Evolutionary conservation across 2,329 filamentous ascomycete genomes (phyloP).

Genomic region (Ascochyta rabiei): DNA sequence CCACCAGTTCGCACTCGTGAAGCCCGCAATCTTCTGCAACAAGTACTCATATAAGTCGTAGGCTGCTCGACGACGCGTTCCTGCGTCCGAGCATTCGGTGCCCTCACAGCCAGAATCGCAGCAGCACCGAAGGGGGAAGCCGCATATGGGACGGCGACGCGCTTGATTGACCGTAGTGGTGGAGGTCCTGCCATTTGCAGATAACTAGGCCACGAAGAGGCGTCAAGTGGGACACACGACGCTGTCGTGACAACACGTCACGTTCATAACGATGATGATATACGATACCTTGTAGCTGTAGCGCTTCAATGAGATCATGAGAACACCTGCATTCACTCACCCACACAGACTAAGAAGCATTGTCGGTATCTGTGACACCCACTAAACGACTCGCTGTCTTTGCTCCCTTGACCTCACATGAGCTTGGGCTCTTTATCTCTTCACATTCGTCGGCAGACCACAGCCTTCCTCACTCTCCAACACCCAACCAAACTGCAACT

Average conservation of each 20-base stretch:
- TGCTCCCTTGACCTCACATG: too few relatives aligned
- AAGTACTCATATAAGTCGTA: conserved; percentile 17
- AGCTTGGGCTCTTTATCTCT: too few relatives aligned
- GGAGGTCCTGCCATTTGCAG: background rate
- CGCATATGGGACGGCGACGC: conserved; percentile 17
- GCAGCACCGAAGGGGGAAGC: conserved; percentile 20
- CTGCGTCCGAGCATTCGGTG: conserved; percentile 13
- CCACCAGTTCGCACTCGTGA: background rate
- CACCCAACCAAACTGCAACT: background rate
- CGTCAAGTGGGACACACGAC: background rate
- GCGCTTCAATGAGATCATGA: conserved; percentile 11
- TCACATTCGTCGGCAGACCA: background rate
- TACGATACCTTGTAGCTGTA: conserved; percentile 20
- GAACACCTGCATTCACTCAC: background rate
- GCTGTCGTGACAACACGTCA: background rate
- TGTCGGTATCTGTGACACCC: background rate
- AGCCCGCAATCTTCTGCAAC: background rate
- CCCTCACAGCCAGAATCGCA: conserved; percentile 12
- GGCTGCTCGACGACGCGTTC: conserved; percentile 16
- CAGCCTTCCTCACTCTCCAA: too few relatives aligned
- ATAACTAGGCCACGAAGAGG: background rate
- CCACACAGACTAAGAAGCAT: background rate
- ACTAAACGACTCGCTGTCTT: background rate
- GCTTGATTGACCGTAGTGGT: background rate
- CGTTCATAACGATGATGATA: background rate